Base-by-base conservation (phyloP, 2,329 filamentous ascomycete genomes). In the Blastomyces parvus region DNA sequence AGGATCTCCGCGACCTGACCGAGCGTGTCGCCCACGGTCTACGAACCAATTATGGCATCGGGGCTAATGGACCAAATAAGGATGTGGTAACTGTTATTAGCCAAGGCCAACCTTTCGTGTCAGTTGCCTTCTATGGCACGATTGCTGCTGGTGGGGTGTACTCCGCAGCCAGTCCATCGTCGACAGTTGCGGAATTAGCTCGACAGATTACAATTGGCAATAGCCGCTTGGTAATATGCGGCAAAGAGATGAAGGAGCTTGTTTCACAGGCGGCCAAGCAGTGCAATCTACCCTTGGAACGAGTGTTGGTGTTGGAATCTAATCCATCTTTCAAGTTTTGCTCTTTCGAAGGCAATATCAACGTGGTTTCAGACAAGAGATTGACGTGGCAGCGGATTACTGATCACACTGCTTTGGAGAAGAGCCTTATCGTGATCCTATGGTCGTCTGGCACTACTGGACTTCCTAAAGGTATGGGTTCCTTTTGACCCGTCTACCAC, bases 101-200 rank as follows among this genome's bases (percentile, higher is more conserved):
- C 58, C 27, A 59, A 48, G 58, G 58, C 17, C 58, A 59, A 11
- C 42, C 42, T 59, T 59, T 50, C 8, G 42, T 59, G 1, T 9
- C 58, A 3, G 58, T 9, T 25, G 58, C 58, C 9, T 59, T 59
- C 27, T 59, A 59, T 22, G 58, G 58, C 9, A 59, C 14, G 19
- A 17, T 59, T 59, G 58, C 40, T 48, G 58, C 58, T 36, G 58
- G 58, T n/a, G 58, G 58, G 25, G 58, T 59, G n/a, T 59, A 59
- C 42, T 59, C 58, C 13, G 58, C 42, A 2, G 58, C 58, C 58
- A 59, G 58, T n/a, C 58, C 58, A 2, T 59, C 58, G 27, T 59
- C 58, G 27, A 59, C 58, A 33, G 58, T 59, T 42, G 40, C 58
- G 3, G 58, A 59, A 27, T 42, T 59, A n/a, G 42, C 58, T n/a